phyloP scores from a whole-genome alignment of 192 early-diverging fungal species.

The Linnemannia hyalina region DNA sequence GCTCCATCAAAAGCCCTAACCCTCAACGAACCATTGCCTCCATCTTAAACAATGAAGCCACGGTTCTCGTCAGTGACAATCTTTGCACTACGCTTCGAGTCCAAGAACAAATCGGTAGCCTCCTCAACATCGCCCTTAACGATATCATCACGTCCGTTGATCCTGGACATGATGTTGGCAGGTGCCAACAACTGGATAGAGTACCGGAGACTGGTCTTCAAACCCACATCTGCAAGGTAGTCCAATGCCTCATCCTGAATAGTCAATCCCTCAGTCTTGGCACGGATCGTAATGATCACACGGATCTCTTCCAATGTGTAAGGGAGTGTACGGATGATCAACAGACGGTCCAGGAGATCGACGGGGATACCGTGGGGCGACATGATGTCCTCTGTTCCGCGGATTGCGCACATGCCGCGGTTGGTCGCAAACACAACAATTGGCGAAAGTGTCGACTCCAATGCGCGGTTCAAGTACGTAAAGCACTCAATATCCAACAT shows the following conservation, averaged over 20 bases:
- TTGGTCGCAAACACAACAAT: slow-evolving; percentile 99
- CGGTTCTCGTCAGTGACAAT: slow-evolving; percentile 68
- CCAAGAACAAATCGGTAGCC: slow-evolving; percentile 87
- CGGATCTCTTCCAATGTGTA: slow-evolving; percentile 93
- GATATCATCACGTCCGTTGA: slow-evolving; percentile 88
- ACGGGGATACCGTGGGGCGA: slow-evolving; percentile 96
- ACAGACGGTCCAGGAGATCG: slow-evolving; percentile 94
- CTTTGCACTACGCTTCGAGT: slow-evolving; percentile 86
- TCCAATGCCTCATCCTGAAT: slow-evolving; percentile 84
- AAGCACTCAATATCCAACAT: slow-evolving; percentile 99
- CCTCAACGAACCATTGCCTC: background rate
- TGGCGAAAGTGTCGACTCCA: slow-evolving; percentile 95
- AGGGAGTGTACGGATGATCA: slow-evolving; percentile 96
- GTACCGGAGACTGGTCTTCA: slow-evolving; percentile 92
- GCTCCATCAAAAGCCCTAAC: background rate
- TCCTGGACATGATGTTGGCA: slow-evolving; percentile 86
- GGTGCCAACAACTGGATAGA: slow-evolving; percentile 96
- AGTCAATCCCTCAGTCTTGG: slow-evolving; percentile 89
- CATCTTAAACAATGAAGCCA: slow-evolving; percentile 40
- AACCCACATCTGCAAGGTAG: slow-evolving; percentile 86
- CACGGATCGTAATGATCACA: slow-evolving; percentile 92
- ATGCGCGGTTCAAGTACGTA: slow-evolving; percentile 97
- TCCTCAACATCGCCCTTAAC: slow-evolving; percentile 90
- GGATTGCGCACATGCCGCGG: slow-evolving; percentile 87
- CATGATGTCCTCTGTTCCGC: slow-evolving; percentile 83